Conservation (phyloP, 768 basidiomycete genomes). For the Termitomyces sp. region DNA sequence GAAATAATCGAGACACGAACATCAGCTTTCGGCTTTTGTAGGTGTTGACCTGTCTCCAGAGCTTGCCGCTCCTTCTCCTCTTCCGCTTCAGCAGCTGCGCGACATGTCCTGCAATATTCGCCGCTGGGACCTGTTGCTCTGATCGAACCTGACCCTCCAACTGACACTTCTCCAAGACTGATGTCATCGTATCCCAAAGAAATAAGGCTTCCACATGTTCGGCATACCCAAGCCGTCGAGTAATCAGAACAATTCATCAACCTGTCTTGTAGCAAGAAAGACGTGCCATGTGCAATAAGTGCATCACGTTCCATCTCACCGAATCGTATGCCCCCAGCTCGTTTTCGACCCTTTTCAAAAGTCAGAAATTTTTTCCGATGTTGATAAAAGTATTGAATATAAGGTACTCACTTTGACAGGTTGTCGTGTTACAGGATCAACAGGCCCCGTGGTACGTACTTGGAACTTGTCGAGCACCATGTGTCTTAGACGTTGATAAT, state of each 20-base stretch:
- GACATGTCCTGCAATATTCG: slow-evolving; percentile 95
- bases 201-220: slow-evolving; percentile 92
- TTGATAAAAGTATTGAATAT: not conserved
- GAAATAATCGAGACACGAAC: slow-evolving; percentile 63
- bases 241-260: slow-evolving; percentile 99
- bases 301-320: slow-evolving; percentile 99
- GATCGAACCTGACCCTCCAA: slow-evolving; percentile 42
- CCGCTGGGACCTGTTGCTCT: slow-evolving; percentile 72
- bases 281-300: slow-evolving; percentile 96
- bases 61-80: slow-evolving; percentile 56
- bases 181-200: slow-evolving; percentile 94
- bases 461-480: slow-evolving; percentile 99
- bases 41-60: slow-evolving; percentile 49
- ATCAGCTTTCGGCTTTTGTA: slow-evolving; percentile 39
- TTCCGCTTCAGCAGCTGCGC: slow-evolving; percentile 60
- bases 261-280: slow-evolving; percentile 96
- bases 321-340: slow-evolving; percentile 97
- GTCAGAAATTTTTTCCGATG: not conserved
- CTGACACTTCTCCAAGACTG: slow-evolving; percentile 57
- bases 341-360: slow-evolving; percentile 79
- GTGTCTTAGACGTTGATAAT: slow-evolving; percentile 97
- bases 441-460: slow-evolving; percentile 96
- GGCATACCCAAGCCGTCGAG: slow-evolving; percentile 98
- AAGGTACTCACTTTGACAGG: slow-evolving; percentile 78
- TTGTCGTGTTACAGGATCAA: slow-evolving; percentile 92